Evolutionary conservation across 2,329 filamentous ascomycete species (phyloP).

Genomic region (Graphilbum fragrans): DNA sequence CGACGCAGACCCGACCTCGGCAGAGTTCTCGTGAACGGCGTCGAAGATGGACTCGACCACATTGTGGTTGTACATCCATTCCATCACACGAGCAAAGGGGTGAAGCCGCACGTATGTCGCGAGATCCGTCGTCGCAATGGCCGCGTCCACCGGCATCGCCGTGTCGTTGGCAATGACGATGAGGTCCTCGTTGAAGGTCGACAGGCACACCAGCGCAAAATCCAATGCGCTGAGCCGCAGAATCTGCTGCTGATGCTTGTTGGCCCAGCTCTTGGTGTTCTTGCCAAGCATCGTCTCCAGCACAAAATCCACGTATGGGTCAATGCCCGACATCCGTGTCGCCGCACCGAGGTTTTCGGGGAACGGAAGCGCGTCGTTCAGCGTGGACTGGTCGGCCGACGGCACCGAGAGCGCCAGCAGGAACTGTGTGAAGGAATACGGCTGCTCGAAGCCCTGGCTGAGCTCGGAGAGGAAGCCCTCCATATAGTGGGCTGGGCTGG

Average conservation of each 20-base stretch:
- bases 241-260: slow-evolving; percentile 57
- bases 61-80: slow-evolving; percentile 94
- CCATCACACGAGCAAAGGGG: slow-evolving; percentile 89
- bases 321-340: slow-evolving; percentile 70
- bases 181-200: slow-evolving; percentile 87
- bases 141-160: slow-evolving; percentile 59
- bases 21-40: slow-evolving; percentile 63
- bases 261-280: slow-evolving; percentile 38
- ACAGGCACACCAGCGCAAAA: slow-evolving; percentile 68
- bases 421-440: slow-evolving; percentile 71
- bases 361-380: slow-evolving; percentile 72
- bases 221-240: slow-evolving; percentile 72
- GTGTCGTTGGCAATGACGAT: slow-evolving; percentile 75
- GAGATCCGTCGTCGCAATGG: slow-evolving; percentile 63
- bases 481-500: slow-evolving; percentile 26
- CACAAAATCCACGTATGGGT: slow-evolving; percentile 85
- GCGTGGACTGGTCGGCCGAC: slow-evolving; percentile 41
- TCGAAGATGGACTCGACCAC: slow-evolving; percentile 70
- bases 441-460: slow-evolving; percentile 69
- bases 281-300: slow-evolving; percentile 65
- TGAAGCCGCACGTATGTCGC: slow-evolving; percentile 75
- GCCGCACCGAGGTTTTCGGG: slow-evolving; percentile 71
- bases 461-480: slow-evolving; percentile 63
- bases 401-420: slow-evolving; percentile 62
- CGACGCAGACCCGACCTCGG: slow-evolving; percentile 58